Evolutionary conservation across 2,329 filamentous ascomycete genomes (phyloP).

Genomic region (Xylariaceae sp.): DNA sequence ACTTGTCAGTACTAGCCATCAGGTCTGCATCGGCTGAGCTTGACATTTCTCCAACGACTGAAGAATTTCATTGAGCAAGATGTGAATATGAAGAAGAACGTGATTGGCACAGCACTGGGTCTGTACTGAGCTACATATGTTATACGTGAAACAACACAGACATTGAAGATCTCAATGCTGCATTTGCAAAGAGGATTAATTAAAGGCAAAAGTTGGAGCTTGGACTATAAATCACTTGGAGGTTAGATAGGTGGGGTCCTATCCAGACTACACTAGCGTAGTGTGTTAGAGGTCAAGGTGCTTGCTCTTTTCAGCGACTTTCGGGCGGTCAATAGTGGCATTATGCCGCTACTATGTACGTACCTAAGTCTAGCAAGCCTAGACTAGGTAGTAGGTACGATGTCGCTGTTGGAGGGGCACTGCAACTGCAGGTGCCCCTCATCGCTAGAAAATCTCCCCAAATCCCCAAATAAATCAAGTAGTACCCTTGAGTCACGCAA

Average conservation of each 20-base stretch:
- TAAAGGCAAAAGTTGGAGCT: background rate
- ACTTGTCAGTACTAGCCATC: conserved; percentile 38
- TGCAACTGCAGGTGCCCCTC: conserved; percentile 38
- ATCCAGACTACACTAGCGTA: background rate
- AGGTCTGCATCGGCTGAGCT: conserved; percentile 29
- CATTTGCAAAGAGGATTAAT: background rate
- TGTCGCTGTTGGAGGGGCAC: conserved; percentile 34
- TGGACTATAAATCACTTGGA: background rate
- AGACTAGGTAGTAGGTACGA: no score
- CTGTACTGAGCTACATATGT: conserved; percentile 12
- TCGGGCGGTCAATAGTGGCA: conserved; percentile 37
- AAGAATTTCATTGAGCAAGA: conserved; percentile 32
- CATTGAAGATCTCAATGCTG: background rate
- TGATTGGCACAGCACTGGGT: background rate
- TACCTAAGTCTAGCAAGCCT: no score
- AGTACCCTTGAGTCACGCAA: conserved; percentile 34
- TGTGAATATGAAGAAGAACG: background rate
- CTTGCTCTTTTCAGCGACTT: conserved; percentile 31
- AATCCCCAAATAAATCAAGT: conserved; percentile 25
- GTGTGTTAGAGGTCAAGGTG: conserved; percentile 22
- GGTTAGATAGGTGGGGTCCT: background rate
- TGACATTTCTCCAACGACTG: conserved; percentile 12
- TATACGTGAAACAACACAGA: background rate
- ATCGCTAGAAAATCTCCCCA: conserved; percentile 29
- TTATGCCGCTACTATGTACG: conserved; percentile 23